A percentile compares a stretch with the other conserved stretches of the same genome.
Conservation (phyloP, 75 land plant genomes). For the Picea glauca region DNA sequence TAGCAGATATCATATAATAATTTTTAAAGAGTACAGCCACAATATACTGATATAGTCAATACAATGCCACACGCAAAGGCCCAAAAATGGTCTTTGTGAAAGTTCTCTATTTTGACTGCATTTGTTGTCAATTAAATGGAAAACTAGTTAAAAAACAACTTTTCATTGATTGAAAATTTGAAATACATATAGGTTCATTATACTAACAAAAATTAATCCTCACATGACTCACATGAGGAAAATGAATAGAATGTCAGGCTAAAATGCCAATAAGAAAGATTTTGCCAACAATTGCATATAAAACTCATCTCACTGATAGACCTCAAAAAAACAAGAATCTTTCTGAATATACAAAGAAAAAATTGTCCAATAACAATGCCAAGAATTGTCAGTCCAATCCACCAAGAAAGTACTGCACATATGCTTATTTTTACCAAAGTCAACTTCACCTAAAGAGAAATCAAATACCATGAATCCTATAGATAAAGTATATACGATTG, state of each 20-base stretch:
- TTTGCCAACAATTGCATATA: not conserved
- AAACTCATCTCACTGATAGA: too few relatives aligned
- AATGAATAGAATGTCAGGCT: constrained; percentile 1
- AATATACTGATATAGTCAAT: not conserved
- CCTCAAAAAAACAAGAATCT: too few relatives aligned
- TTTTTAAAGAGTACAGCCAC: not conserved
- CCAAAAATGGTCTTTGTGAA: not conserved
- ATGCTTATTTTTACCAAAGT: not conserved
- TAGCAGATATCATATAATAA: not conserved
- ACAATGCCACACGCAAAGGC: not conserved
- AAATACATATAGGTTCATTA: not conserved
- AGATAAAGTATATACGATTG: too few relatives aligned
- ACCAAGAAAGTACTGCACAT: not conserved
- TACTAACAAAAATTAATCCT: not conserved
- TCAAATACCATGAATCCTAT: not conserved
- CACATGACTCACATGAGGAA: not conserved
- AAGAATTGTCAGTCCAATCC: constrained; percentile 4
- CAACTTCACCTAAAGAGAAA: not conserved
- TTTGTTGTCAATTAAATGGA: not conserved
- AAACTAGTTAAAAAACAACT: not conserved
- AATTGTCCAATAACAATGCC: not conserved
- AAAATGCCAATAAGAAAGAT: not conserved
- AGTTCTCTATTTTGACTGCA: not conserved
- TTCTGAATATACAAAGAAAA: not conserved
- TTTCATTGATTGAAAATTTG: not conserved